Base-by-base conservation (phyloP, 2,329 filamentous ascomycete species). In the Neofusicoccum sp. region DNA sequence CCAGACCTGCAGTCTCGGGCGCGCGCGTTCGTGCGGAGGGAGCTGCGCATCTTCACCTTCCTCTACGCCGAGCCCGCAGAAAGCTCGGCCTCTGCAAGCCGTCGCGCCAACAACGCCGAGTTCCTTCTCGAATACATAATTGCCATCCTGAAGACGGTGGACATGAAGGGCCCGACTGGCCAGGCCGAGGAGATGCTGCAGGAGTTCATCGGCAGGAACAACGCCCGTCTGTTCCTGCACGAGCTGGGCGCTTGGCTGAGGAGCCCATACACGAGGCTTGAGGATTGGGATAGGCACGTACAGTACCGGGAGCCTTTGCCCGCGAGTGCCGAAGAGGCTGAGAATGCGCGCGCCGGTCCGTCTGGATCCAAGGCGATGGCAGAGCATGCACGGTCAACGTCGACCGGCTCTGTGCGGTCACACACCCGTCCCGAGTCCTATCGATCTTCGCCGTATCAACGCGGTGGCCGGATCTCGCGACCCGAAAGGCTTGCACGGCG, bases 121-220 rank as follows among this genome's bases (percentile, higher is more conserved):
- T 96, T 93, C 64, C 74, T 97, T 9, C 82, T 97, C 8, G 90
- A 96, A 69, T 96, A 96, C 71, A 85, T 96, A 58, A 76, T 97
- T 41, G 89, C 89, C 8, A 89, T 97, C 24, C 76, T 97, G 62
- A 93, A 90, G 71, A 90, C 86, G 0, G 85, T 95, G 14, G 91
- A 96, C 69, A 81, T 93, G 4, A 91, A 91, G 74, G 89, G 86
- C 3, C 90, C 89, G 63, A 83, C 83, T 40, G 92, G 91, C 0
- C 86, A 90, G 67, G 91, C 91, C 0, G 90, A 95, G 71, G 86
- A 90, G 43, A 82, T 96, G 75, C 73, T 97, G 38, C 79, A 84
- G 24, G 90, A 95, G 51, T 95, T 92, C 65, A 70, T 97, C 3
- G 92, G 92, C 0, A 80, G 86, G 60, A 84, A 88, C 16, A 85